phyloP scores from a whole-genome alignment of 495 filamentous ascomycete species.

The Tetracladium setigerum region DNA sequence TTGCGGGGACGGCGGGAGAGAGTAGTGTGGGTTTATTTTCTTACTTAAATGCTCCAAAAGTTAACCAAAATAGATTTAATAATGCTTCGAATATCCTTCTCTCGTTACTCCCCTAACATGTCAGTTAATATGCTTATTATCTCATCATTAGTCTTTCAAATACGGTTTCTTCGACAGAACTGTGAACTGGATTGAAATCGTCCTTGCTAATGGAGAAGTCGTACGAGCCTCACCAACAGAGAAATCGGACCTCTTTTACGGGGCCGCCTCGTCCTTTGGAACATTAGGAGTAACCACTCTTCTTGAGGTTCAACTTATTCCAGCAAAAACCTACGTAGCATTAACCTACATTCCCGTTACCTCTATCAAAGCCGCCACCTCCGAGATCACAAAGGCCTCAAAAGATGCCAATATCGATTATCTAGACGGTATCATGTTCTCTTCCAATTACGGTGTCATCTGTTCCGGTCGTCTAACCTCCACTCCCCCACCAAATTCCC shows the following conservation, averaged over 20 bases:
- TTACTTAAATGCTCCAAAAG: too few species aligned
- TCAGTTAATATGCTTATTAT: too few species aligned
- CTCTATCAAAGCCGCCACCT: constrained; percentile 31
- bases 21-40: too few species aligned
- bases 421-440: constrained; percentile 42
- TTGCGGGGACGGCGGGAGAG: constrained; percentile 52
- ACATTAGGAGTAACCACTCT: constrained; percentile 48
- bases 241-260: constrained; percentile 36
- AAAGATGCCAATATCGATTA: constrained; percentile 27
- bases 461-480: constrained; percentile 41
- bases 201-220: constrained; percentile 45
- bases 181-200: constrained; percentile 47
- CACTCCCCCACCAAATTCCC: constrained; percentile 16
- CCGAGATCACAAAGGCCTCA: constrained; percentile 20
- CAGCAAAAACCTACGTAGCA: constrained; percentile 44
- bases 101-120: too few species aligned
- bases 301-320: constrained; percentile 44
- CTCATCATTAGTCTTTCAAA: too few species aligned
- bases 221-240: constrained; percentile 28
- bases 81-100: too few species aligned
- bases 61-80: too few species aligned
- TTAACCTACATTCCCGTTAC: constrained; percentile 43
- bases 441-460: constrained; percentile 38
- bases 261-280: constrained; percentile 47
- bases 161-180: constrained; percentile 52